These are phyloP conservation scores for Suillus lakei DNA, from an alignment of 768 basidiomycete genomes.

Conservation along the genomic window DNA sequence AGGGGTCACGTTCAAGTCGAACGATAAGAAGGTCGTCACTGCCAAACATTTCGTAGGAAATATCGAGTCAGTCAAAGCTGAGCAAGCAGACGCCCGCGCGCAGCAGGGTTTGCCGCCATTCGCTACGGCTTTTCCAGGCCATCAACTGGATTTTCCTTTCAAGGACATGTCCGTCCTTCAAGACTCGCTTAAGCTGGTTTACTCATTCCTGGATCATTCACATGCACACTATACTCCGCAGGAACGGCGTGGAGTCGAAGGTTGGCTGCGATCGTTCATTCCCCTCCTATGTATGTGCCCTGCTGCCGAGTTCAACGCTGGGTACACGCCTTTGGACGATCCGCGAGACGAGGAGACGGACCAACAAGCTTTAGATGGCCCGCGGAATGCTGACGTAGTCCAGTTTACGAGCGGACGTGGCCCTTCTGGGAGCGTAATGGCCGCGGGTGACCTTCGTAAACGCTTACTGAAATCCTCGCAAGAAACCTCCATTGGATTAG, in stretches of 20 bases:
- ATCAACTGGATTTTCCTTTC: conserved; percentile 83
- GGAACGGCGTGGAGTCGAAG: conserved; percentile 85
- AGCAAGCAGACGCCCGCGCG: conserved; percentile 50
- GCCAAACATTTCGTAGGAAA: conserved; percentile 82
- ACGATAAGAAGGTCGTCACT: conserved; percentile 93
- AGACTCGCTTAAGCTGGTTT: conserved; percentile 89
- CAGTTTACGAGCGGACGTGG: conserved; percentile 51
- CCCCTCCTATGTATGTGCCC: conserved; percentile 79
- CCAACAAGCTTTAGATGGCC: conserved; percentile 26
- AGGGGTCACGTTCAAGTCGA: conserved; percentile 91
- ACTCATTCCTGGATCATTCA: conserved; percentile 89
- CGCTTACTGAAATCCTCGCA: conserved; percentile 79
- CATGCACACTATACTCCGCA: conserved; percentile 71
- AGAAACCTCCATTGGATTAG: conserved; percentile 51
- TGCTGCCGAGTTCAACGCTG: conserved; percentile 67
- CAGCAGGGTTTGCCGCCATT: conserved; percentile 40
- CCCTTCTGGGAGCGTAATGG: conserved; percentile 49
- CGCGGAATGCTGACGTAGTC: conserved; percentile 37
- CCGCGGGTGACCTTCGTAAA: conserved; percentile 74
- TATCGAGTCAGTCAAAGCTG: conserved; percentile 70
- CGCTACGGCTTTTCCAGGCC: conserved; percentile 52
- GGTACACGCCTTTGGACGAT: conserved; percentile 60
- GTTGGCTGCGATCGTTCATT: conserved; percentile 83
- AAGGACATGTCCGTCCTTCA: conserved; percentile 80
- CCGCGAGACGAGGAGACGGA: conserved; percentile 42